phyloP scores from a whole-genome alignment of 352 stramenopile genomes.

The Pythium sp. region DNA sequence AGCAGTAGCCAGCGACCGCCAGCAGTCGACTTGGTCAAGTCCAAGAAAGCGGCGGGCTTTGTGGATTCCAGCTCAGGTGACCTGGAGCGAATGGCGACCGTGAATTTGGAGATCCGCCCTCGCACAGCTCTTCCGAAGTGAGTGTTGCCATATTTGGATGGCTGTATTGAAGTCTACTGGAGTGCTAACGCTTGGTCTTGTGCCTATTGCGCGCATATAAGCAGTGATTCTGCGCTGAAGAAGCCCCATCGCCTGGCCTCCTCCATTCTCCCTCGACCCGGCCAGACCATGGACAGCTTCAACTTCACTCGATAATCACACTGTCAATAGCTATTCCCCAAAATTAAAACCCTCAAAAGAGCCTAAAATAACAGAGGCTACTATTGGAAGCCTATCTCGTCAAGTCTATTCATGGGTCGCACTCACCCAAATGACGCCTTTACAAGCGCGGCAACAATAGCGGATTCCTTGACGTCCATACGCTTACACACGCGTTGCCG shows the following conservation, averaged over 20 bases:
- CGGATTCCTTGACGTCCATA: background rate
- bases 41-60: slow-evolving; percentile 8
- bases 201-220: background rate
- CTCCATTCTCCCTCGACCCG: slow-evolving; percentile 34
- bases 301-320: slow-evolving; percentile 31
- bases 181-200: background rate
- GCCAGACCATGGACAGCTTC: slow-evolving; percentile 28
- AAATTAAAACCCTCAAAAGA: background rate
- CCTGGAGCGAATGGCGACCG: slow-evolving; percentile 30
- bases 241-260: slow-evolving; percentile 37
- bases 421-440: background rate
- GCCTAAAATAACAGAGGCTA: background rate
- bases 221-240: slow-evolving; percentile 14
- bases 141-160: background rate
- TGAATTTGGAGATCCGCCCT: slow-evolving; percentile 27
- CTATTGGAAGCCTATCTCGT: slow-evolving; percentile 7
- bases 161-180: background rate
- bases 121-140: slow-evolving; percentile 14
- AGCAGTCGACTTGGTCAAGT: slow-evolving; percentile 11
- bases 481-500: background rate
- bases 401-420: slow-evolving; percentile 2
- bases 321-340: background rate
- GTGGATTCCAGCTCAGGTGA: background rate
- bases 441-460: background rate
- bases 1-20: slow-evolving; percentile 15